These are phyloP conservation scores for Musa acuminata DNA, from an alignment of 176 grass and related monocot species.

Conservation along the genomic window DNA sequence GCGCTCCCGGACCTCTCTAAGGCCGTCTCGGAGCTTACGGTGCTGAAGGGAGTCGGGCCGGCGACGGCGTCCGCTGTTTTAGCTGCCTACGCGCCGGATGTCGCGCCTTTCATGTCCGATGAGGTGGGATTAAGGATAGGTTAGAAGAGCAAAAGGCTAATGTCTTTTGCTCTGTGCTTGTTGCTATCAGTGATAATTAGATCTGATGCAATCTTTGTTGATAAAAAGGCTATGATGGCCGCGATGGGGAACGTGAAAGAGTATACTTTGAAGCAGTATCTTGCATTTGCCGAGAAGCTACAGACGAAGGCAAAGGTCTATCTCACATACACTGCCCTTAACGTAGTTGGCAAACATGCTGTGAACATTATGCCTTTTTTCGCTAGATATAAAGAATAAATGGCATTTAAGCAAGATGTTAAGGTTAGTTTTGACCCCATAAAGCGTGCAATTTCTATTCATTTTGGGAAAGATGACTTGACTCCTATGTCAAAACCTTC, in stretches of 20 bases:
- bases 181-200: background rate
- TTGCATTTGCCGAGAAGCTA: slow-evolving; percentile 69
- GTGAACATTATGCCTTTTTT: background rate
- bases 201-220: background rate
- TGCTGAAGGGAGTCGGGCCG: slow-evolving; percentile 70
- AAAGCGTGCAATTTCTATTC: background rate
- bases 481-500: background rate
- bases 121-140: slow-evolving; percentile 35
- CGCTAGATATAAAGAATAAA: background rate
- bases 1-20: slow-evolving; percentile 54
- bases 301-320: slow-evolving; percentile 63
- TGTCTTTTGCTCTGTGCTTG: background rate
- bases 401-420: background rate
- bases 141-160: too few species aligned
- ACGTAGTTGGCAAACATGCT: slow-evolving; percentile 16
- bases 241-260: slow-evolving; percentile 72
- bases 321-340: slow-evolving; percentile 4
- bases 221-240: slow-evolving; percentile 50
- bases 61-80: slow-evolving; percentile 74
- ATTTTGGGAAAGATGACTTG: background rate
- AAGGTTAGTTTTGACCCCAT: background rate
- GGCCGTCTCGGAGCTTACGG: slow-evolving; percentile 60
- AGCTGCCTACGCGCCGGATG: slow-evolving; percentile 57
- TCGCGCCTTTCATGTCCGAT: slow-evolving; percentile 77
- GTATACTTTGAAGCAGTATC: slow-evolving; percentile 86